These are phyloP conservation scores for Fabrea salina DNA, from an alignment of 169 alveolate species.

Conservation along the genomic window DNA sequence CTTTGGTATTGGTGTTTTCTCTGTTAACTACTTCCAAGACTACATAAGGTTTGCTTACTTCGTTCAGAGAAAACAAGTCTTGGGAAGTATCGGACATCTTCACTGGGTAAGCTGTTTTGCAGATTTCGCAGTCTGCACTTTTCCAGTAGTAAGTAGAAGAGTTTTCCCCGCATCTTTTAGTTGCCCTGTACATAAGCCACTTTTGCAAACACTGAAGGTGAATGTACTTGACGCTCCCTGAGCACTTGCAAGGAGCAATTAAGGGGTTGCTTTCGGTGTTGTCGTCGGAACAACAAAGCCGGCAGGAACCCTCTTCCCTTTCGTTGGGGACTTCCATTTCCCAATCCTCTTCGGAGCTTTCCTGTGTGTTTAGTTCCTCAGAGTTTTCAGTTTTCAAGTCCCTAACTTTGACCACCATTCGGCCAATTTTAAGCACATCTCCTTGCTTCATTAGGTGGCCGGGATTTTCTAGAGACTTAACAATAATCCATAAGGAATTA, in stretches of 20 bases:
- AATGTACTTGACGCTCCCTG: conserved; percentile 77
- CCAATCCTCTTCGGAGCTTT: neutral
- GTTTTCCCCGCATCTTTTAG: conserved; percentile 44
- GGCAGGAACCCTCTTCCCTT: conserved; percentile 43
- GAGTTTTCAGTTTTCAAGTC: conserved; percentile 39
- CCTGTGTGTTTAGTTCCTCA: neutral
- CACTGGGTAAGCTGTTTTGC: conserved; percentile 62
- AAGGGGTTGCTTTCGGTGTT: conserved; percentile 63
- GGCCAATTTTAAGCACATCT: conserved; percentile 54
- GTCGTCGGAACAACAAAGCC: conserved; percentile 76
- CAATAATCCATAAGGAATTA: no score
- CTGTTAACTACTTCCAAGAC: conserved; percentile 35
- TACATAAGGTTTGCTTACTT: conserved; percentile 37
- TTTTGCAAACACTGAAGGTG: conserved; percentile 80
- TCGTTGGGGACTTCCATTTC: conserved; percentile 10
- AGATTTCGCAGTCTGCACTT: conserved; percentile 74
- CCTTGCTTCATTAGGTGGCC: conserved; percentile 50
- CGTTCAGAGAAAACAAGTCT: conserved; percentile 38
- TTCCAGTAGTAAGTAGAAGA: conserved; percentile 52
- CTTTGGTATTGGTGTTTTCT: conserved; percentile 38
- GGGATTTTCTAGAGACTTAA: no score
- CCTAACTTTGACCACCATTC: conserved; percentile 53
- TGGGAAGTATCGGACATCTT: conserved; percentile 30
- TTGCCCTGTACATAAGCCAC: conserved; percentile 72
- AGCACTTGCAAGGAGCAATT: conserved; percentile 79